A percentile compares a stretch with the other conserved stretches of the same genome.
Evolutionary conservation across 1,284 basidiomycete genomes (phyloP).

Genomic region (Heterobasidion parviporum): DNA sequence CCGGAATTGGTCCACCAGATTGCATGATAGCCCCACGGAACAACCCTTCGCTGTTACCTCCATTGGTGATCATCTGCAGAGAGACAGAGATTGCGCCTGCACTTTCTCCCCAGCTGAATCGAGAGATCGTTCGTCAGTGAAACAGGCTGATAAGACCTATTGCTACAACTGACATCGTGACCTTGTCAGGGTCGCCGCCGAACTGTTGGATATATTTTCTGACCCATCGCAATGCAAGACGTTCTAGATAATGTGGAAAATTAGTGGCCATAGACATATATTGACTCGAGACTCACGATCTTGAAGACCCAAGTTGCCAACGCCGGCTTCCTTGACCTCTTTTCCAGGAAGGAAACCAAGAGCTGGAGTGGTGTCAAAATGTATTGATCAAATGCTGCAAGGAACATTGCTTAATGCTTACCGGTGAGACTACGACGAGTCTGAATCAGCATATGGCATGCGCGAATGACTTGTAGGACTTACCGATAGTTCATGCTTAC

Average conservation of each 20-base stretch:
- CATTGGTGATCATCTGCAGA: slow-evolving; percentile 45
- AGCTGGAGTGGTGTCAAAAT: background rate
- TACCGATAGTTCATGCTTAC: slow-evolving; percentile 28
- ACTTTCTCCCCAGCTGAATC: slow-evolving; percentile 44
- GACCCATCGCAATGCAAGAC: slow-evolving; percentile 2
- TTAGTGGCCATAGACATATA: background rate
- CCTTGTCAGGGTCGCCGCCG: slow-evolving; percentile 4
- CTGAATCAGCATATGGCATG: background rate
- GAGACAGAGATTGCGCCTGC: slow-evolving; percentile 46
- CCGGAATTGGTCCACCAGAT: slow-evolving; percentile 20
- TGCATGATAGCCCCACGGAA: slow-evolving; percentile 27
- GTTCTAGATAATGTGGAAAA: background rate
- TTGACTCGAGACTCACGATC: background rate
- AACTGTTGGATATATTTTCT: slow-evolving; percentile 2
- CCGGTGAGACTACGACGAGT: background rate
- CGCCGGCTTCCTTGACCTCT: background rate
- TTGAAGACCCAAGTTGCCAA: slow-evolving; percentile 1
- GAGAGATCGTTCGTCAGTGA: background rate
- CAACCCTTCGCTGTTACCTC: slow-evolving; percentile 36
- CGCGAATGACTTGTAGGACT: background rate
- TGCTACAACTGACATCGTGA: slow-evolving; percentile 2
- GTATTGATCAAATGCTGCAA: background rate
- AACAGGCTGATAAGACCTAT: background rate
- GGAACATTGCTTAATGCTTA: background rate
- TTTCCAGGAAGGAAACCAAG: background rate